Base-by-base conservation (phyloP, 2,329 filamentous ascomycete species). In the Talaromyces sp. region DNA sequence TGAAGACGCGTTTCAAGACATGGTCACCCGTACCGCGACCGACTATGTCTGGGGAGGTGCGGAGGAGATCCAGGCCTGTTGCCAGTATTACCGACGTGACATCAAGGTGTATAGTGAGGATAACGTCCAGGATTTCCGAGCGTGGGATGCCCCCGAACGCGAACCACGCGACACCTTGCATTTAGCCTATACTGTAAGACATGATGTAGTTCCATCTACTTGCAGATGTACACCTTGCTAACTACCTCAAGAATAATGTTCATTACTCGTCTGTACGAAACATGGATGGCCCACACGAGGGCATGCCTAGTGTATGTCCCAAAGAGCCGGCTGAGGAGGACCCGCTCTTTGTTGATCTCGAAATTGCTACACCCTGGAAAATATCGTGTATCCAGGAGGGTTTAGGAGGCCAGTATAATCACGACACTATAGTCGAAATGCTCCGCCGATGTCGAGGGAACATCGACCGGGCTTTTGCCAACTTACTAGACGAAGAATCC, bases 211-310 rank as follows among this genome's bases (percentile, higher is more conserved):
- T 44, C 2, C 0, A 12, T 12, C n/a, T 40, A 30, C 12, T 30
- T 23, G 23, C 23, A 5, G 1, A 10, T 59, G n/a, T n/a, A 40
- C 16, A 40, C 8, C 9, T 51, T 52, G 56, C 65, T 68, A 57
- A 68, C 40, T 16, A 27, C 59, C 66, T 69, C 36, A 69, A 88
- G 83, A 80, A 76, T 53, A 88, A 84, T 78, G 82, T 88, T 69
- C 87, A 89, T 70, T 89, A 88, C 73, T 88, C 86, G 4, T 89
- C 86, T 0, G 84, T 89, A 65, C 82, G 87, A 60, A 85, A 85
- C 68, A 73, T 84, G 53, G 73, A 83, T 64, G 86, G 85, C 6
- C 84, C 85, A 7, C 84, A 87, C 69, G 79, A 76, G 33, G 87
- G 86, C 55, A 75, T 78, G 36, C 85, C 85, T 10, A 70, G 78